Evolutionary conservation across 164 flowering plant genomes (phyloP).

Genomic region (Tetrastigma voinierianum): DNA sequence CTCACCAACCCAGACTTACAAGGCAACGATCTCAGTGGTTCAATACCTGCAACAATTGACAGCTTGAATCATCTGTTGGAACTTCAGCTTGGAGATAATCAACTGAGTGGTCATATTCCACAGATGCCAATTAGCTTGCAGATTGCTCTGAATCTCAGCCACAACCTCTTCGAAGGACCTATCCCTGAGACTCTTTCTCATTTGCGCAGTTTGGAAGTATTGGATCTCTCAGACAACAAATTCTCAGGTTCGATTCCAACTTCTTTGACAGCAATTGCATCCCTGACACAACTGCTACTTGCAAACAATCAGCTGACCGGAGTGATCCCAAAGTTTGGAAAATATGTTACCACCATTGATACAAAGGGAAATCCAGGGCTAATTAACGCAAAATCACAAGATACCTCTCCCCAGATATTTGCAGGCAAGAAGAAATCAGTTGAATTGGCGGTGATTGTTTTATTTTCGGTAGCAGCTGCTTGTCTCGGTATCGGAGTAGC

Average conservation of each 20-base stretch:
- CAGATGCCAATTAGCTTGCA: slow-evolving; percentile 46
- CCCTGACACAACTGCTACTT: slow-evolving; percentile 43
- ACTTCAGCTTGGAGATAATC: slow-evolving; percentile 61
- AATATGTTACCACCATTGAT: slow-evolving; percentile 8
- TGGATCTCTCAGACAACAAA: slow-evolving; percentile 68
- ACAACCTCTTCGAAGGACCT: slow-evolving; percentile 50
- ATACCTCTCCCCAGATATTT: neutral
- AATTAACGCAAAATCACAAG: neutral
- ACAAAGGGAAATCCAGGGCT: slow-evolving; percentile 38
- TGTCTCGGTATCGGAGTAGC: slow-evolving; percentile 23
- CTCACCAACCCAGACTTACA: slow-evolving; percentile 34
- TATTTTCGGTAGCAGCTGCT: slow-evolving; percentile 24
- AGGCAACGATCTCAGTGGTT: slow-evolving; percentile 49
- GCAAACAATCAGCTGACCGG: slow-evolving; percentile 63
- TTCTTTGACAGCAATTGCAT: slow-evolving; percentile 21
- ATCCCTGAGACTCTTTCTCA: slow-evolving; percentile 40
- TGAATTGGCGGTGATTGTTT: slow-evolving; percentile 23
- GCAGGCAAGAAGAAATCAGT: slow-evolving; percentile 27
- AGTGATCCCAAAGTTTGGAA: slow-evolving; percentile 37
- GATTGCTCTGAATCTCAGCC: slow-evolving; percentile 68
- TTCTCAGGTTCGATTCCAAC: slow-evolving; percentile 57
- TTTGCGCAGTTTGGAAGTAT: slow-evolving; percentile 40
- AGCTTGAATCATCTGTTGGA: slow-evolving; percentile 34
- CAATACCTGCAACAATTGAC: slow-evolving; percentile 40
- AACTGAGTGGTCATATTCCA: slow-evolving; percentile 49